Evolutionary conservation across 1,284 basidiomycete genomes (phyloP).

Genomic region (Rhodofomes roseus): DNA sequence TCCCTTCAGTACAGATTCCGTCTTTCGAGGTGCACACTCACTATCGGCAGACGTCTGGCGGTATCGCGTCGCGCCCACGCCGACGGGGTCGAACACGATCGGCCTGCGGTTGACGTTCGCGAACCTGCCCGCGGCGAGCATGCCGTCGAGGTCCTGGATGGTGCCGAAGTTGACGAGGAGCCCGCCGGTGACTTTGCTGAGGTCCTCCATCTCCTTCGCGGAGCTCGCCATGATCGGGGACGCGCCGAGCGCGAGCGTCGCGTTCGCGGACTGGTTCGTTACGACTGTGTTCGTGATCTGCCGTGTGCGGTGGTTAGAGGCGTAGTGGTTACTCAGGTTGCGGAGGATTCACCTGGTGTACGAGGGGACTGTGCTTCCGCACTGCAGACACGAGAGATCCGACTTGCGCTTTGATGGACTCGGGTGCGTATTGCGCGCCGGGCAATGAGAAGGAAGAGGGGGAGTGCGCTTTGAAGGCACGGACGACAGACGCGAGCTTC

Average conservation of each 20-base stretch:
- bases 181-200: constrained; percentile 65
- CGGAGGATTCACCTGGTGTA: constrained; percentile 68
- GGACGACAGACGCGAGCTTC: constrained; percentile 41
- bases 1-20: background rate
- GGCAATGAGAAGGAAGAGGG: constrained; percentile 18
- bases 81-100: constrained; percentile 92
- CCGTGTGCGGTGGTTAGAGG: background rate
- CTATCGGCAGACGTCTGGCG: constrained; percentile 58
- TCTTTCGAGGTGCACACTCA: constrained; percentile 18
- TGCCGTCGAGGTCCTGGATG: constrained; percentile 70
- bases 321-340: background rate
- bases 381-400: constrained; percentile 49
- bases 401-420: constrained; percentile 33
- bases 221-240: constrained; percentile 94
- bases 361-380: constrained; percentile 56
- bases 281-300: constrained; percentile 93
- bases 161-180: constrained; percentile 93
- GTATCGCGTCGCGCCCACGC: constrained; percentile 81
- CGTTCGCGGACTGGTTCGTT: constrained; percentile 88
- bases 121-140: constrained; percentile 66
- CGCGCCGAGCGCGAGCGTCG: constrained; percentile 84
- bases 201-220: constrained; percentile 79
- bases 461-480: constrained; percentile 34
- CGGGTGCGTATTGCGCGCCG: constrained; percentile 18
- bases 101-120: constrained; percentile 79